These are phyloP conservation scores for Ettlia oleoabundans DNA, from an alignment of 139 green algal species.

Conservation along the genomic window DNA sequence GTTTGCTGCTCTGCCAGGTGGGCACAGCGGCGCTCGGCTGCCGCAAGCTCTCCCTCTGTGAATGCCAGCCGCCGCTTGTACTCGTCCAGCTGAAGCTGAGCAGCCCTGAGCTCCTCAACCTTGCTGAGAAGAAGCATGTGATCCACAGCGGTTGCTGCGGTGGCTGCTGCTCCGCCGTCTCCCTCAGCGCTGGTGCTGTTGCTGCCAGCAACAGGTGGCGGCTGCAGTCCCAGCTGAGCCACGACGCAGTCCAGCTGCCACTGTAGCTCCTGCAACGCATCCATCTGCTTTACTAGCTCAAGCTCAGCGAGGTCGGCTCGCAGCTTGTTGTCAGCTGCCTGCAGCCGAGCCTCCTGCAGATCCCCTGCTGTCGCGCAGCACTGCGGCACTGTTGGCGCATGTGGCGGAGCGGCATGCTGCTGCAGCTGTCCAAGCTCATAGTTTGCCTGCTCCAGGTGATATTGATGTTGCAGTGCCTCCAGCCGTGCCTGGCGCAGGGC, in stretches of 20 bases:
- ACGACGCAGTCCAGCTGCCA: conserved; percentile 52
- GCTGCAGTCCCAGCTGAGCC: conserved; percentile 2
- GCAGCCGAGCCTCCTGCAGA: not conserved
- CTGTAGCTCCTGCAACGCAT: conserved; percentile 62
- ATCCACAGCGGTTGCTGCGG: conserved; percentile 13
- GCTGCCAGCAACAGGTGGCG: not conserved
- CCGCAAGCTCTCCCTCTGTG: conserved; percentile 1
- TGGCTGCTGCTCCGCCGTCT: not conserved
- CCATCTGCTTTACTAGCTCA: conserved; percentile 40
- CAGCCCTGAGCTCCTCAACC: conserved; percentile 23
- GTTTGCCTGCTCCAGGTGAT: conserved; percentile 50
- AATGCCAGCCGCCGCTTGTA: conserved; percentile 49
- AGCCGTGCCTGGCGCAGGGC: conserved; percentile 56
- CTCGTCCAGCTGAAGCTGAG: conserved; percentile 67
- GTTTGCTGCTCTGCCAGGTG: not conserved
- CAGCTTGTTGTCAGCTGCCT: conserved; percentile 6
- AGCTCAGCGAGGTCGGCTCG: conserved; percentile 23
- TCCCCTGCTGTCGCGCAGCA: not conserved
- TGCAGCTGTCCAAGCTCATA: conserved; percentile 45
- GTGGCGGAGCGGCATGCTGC: not conserved
- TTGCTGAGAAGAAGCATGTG: conserved; percentile 21
- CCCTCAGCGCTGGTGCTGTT: not conserved
- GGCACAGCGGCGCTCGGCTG: not conserved
- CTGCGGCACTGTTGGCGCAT: not conserved
- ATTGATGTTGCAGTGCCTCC: conserved; percentile 1